Conservation (phyloP, 768 basidiomycete genomes). For the Lactarius akahatsu region DNA sequence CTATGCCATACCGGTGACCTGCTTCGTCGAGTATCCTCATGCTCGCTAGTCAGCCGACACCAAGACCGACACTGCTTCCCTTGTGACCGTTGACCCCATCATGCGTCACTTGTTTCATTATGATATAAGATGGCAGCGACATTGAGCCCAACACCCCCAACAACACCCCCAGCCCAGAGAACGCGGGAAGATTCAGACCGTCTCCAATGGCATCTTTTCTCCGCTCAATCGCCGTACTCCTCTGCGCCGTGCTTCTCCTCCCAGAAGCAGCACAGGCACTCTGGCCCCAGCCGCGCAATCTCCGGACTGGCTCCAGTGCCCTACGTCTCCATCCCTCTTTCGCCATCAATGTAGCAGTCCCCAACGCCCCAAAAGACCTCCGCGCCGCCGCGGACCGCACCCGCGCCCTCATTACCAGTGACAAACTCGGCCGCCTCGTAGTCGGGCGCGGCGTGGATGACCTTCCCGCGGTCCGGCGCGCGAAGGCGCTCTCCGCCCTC, state of each 20-base stretch:
- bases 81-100: too few species aligned
- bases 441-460: conserved; percentile 58
- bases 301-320: conserved; percentile 35
- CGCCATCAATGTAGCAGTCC: conserved; percentile 46
- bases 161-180: not conserved
- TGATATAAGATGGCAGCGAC: too few species aligned
- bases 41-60: too few species aligned
- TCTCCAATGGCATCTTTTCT: not conserved
- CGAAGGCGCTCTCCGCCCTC: conserved; percentile 45
- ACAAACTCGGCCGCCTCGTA: conserved; percentile 58
- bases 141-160: not conserved
- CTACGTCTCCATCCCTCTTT: conserved; percentile 49
- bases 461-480: conserved; percentile 38
- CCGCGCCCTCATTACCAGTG: conserved; percentile 38
- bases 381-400: conserved; percentile 53
- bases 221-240: not conserved
- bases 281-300: conserved; percentile 40
- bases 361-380: conserved; percentile 54
- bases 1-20: too few species aligned
- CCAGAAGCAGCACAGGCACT: conserved; percentile 31
- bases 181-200: not conserved
- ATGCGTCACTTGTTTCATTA: too few species aligned
- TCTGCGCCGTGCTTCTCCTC: conserved; percentile 30
- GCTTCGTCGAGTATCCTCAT: too few species aligned
- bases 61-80: too few species aligned